These are phyloP conservation scores for Coprinopsis marcescibilis DNA, from an alignment of 768 basidiomycete species.

Conservation along the genomic window DNA sequence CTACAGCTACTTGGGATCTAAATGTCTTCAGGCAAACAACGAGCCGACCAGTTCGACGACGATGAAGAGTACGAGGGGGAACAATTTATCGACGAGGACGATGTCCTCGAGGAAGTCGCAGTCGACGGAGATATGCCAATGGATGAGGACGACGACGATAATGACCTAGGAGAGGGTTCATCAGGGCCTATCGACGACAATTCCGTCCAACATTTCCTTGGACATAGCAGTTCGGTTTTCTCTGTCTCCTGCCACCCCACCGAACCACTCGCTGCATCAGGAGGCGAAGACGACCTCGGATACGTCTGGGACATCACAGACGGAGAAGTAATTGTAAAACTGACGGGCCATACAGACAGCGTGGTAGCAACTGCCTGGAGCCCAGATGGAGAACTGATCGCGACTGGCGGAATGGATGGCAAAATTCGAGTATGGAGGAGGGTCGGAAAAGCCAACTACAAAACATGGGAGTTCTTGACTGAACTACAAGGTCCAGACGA, in stretches of 20 bases:
- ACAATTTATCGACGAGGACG: conserved; percentile 60
- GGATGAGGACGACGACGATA: conserved; percentile 62
- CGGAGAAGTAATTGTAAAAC: conserved; percentile 73
- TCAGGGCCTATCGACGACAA: conserved; percentile 47
- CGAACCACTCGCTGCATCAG: conserved; percentile 78
- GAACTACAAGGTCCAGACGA: conserved; percentile 93
- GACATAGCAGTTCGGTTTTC: conserved; percentile 78
- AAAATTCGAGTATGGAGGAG: conserved; percentile 88
- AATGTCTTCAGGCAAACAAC: conserved; percentile 31
- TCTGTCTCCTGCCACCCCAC: conserved; percentile 79
- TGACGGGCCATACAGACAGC: conserved; percentile 92
- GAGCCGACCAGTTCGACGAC: conserved; percentile 34
- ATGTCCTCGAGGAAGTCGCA: conserved; percentile 56
- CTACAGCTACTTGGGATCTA: conserved; percentile 2
- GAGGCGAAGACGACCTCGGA: conserved; percentile 92
- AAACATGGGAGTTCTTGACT: conserved; percentile 90
- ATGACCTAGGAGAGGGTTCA: conserved; percentile 35
- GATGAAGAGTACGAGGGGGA: conserved; percentile 25
- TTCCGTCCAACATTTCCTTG: conserved; percentile 62
- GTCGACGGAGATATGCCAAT: conserved; percentile 67
- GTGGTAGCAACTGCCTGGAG: conserved; percentile 79
- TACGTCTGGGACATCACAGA: conserved; percentile 89
- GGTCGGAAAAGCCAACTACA: conserved; percentile 68
- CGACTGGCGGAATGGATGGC: conserved; percentile 98
- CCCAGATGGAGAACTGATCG: conserved; percentile 84